Base-by-base conservation (phyloP, 805 yeast genomes). In the Monosporozyma servazzii region DNA sequence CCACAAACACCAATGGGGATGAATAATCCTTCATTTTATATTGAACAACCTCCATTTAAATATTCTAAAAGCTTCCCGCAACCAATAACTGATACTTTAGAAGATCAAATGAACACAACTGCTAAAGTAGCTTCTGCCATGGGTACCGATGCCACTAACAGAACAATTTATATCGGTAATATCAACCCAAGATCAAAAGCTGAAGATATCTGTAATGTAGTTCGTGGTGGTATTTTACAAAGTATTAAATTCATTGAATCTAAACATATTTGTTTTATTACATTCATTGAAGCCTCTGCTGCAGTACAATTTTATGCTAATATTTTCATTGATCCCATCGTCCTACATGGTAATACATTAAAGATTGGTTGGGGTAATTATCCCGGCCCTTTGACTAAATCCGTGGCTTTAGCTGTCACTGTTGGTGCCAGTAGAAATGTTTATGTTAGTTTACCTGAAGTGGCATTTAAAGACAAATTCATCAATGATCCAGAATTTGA, bases 371-470 rank as follows among this genome's bases (percentile, higher is more conserved):
- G 91, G 91, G 88, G 74, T 13, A 77, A 78, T 41, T 81, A 80
- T 57, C 72, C 84, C 15, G 89, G 90, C 1, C 81, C 85, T 0
- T 60, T 85, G 31, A 74, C 75, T 36, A 73, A 78, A 43, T 73
- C 75, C 1, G 73, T 86, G 43, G 70, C 81, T 0, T 65, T 77
- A 45, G 88, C 88, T 2, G 86, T 84, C 2, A 77, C 86, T 1
- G 76, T 78, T 2, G 89, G 90, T 30, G 91, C 90, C 2, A 79
- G 86, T 31, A 76, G 95, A 71, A 86, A 86, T 62, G 79, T 86
- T 15, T 86, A 86, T 64, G 79, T 86, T 53, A 89, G 91, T 37
- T 67, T 81, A 49, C 73, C 72, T 15, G 74, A 69, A 48, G 60
- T 56, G 47, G 67, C 71, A 6, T 76, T 73, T 53, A 71, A 75